A percentile compares a stretch with the other conserved stretches of the same genome.
Conservation (phyloP, 2,329 filamentous ascomycete genomes). For the Claviceps cyperi region DNA sequence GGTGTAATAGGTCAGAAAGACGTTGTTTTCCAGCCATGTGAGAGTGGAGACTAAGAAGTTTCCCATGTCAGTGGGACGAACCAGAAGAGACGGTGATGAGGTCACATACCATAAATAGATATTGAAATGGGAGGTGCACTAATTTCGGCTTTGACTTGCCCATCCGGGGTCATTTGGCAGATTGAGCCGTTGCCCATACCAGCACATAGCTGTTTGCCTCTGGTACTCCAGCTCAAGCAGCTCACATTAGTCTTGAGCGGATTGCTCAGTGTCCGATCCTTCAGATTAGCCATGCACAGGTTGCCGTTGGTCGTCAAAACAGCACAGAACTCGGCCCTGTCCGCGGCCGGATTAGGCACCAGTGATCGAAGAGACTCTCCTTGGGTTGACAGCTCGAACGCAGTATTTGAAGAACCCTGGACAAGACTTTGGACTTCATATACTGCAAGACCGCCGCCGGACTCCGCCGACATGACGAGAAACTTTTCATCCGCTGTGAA, state of each 20-base stretch:
- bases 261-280: slow-evolving; percentile 48
- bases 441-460: slow-evolving; percentile 66
- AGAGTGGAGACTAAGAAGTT: slow-evolving; percentile 53
- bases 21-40: slow-evolving; percentile 75
- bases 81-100: not conserved
- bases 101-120: slow-evolving; percentile 48
- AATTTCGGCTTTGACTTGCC: slow-evolving; percentile 61
- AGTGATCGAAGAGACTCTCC: slow-evolving; percentile 59
- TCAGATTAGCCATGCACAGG: slow-evolving; percentile 70
- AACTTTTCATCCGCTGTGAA: slow-evolving; percentile 86
- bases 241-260: slow-evolving; percentile 60
- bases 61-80: slow-evolving; percentile 7
- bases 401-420: slow-evolving; percentile 49
- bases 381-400: slow-evolving; percentile 66
- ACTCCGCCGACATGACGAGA: slow-evolving; percentile 68
- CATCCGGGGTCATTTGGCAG: slow-evolving; percentile 71
- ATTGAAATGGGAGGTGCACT: slow-evolving; percentile 58
- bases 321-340: slow-evolving; percentile 62
- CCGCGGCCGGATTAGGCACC: slow-evolving; percentile 63
- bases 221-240: slow-evolving; percentile 80
- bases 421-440: slow-evolving; percentile 61
- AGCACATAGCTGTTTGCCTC: slow-evolving; percentile 83
- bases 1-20: slow-evolving; percentile 75
- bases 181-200: slow-evolving; percentile 70
- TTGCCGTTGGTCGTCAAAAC: slow-evolving; percentile 70